These are phyloP conservation scores for Fusarium sp. DNA, from an alignment of 2,329 filamentous ascomycete species.

Conservation along the genomic window DNA sequence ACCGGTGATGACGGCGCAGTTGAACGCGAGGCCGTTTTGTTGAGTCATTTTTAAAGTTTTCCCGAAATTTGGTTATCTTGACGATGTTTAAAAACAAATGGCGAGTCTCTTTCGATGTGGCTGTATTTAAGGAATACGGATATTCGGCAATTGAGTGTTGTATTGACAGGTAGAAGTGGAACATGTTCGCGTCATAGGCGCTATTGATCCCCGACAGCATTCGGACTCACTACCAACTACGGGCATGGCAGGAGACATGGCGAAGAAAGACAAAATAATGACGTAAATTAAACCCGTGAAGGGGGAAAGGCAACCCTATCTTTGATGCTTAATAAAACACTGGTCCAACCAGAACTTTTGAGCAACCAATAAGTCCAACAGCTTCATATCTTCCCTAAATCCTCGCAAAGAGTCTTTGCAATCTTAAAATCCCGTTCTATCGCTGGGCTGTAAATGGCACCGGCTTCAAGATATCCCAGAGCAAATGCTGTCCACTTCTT, in stretches of 20 bases:
- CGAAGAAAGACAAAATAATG: background rate
- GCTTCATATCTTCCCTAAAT: slow-evolving; percentile 17
- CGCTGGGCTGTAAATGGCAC: slow-evolving; percentile 6
- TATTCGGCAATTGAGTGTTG: background rate
- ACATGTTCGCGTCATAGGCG: slow-evolving; percentile 12
- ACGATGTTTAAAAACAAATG: no score
- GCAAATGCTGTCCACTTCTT: slow-evolving; percentile 25
- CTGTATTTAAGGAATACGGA: background rate
- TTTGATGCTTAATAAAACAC: no score
- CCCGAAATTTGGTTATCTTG: fast-evolving
- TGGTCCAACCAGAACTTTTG: no score
- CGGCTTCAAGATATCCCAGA: background rate
- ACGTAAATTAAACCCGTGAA: background rate
- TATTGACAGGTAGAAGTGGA: background rate
- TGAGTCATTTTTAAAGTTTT: slow-evolving; percentile 1
- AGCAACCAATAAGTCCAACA: no score
- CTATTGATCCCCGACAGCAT: background rate
- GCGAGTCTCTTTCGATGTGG: fast-evolving
- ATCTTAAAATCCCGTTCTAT: slow-evolving; percentile 31
- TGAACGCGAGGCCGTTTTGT: slow-evolving; percentile 47
- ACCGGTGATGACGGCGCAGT: slow-evolving; percentile 61
- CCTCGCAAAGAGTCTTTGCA: slow-evolving; percentile 20
- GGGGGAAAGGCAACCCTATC: no score
- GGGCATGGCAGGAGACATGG: background rate
- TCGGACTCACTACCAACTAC: background rate